A percentile compares a stretch with the other conserved stretches of the same genome.
Conservation (phyloP, 2,329 filamentous ascomycete species). For the Colletotrichum sp. region DNA sequence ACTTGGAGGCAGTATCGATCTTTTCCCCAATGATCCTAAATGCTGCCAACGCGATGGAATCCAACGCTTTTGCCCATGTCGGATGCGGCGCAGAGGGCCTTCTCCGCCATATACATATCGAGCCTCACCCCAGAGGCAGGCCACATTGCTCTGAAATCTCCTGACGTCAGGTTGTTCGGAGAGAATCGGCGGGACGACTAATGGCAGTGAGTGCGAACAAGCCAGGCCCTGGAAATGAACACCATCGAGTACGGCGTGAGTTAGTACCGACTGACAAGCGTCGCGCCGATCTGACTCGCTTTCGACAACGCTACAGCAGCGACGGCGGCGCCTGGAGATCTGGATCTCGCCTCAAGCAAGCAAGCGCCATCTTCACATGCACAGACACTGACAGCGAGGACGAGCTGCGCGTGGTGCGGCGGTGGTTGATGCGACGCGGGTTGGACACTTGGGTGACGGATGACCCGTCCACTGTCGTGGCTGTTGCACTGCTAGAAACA, state of each 20-base stretch:
- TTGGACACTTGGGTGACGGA: neutral
- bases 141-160: neutral
- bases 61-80: neutral
- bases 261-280: neutral
- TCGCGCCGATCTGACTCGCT: slow-evolving; percentile 8
- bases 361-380: slow-evolving; percentile 19
- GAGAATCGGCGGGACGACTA: neutral
- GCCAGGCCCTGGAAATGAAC: neutral
- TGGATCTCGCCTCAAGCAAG: slow-evolving; percentile 1
- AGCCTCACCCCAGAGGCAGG: neutral
- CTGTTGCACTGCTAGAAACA: slow-evolving; percentile 1
- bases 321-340: neutral
- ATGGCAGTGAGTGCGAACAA: neutral
- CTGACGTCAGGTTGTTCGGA: neutral
- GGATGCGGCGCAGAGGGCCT: neutral
- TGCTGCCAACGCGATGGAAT: neutral
- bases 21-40: neutral
- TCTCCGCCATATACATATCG: neutral
- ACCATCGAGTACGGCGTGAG: neutral
- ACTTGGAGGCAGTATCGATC: neutral
- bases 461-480: neutral
- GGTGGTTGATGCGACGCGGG: neutral
- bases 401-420: neutral
- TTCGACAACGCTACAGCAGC: neutral
- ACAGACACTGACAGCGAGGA: neutral